These are phyloP conservation scores for Cajanus cajan DNA, from an alignment of 306 rosid species.

Conservation along the genomic window DNA sequence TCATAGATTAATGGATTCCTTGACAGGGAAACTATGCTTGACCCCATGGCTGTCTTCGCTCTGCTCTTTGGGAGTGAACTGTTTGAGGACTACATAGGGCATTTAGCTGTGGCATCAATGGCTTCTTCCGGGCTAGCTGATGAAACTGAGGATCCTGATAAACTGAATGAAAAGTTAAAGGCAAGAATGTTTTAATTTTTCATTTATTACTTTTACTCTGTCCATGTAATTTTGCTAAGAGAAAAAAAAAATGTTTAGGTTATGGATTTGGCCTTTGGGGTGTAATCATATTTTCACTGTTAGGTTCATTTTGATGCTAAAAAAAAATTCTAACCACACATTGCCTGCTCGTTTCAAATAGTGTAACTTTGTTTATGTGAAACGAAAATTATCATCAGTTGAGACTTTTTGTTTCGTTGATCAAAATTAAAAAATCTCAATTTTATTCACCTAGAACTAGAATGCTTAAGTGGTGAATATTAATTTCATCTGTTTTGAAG, in stretches of 20 bases:
- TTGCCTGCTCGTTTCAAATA: not conserved
- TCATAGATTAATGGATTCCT: slow-evolving; percentile 19
- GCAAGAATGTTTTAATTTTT: slow-evolving; percentile 46
- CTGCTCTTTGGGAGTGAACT: slow-evolving; percentile 88
- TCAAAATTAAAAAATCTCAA: not conserved
- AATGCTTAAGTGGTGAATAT: not conserved
- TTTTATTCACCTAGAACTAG: not conserved
- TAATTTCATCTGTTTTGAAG: not conserved
- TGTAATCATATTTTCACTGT: not conserved
- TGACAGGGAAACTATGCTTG: slow-evolving; percentile 87
- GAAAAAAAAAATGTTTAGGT: not conserved
- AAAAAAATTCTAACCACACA: not conserved
- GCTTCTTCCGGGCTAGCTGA: slow-evolving; percentile 70
- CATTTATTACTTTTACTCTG: not conserved
- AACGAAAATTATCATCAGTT: not conserved
- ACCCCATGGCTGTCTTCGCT: slow-evolving; percentile 84
- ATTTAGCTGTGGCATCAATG: slow-evolving; percentile 90
- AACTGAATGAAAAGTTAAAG: slow-evolving; percentile 77
- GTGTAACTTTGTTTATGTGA: not conserved
- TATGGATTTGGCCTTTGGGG: not conserved
- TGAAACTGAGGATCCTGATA: slow-evolving; percentile 63
- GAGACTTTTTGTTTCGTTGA: not conserved
- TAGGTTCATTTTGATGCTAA: not conserved
- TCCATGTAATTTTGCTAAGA: not conserved
- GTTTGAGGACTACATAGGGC: slow-evolving; percentile 91